Evolutionary conservation across 768 basidiomycete species (phyloP), one percentile per base, ranked within the genome.

Genomic region (Lactifluus echinatus): DNA sequence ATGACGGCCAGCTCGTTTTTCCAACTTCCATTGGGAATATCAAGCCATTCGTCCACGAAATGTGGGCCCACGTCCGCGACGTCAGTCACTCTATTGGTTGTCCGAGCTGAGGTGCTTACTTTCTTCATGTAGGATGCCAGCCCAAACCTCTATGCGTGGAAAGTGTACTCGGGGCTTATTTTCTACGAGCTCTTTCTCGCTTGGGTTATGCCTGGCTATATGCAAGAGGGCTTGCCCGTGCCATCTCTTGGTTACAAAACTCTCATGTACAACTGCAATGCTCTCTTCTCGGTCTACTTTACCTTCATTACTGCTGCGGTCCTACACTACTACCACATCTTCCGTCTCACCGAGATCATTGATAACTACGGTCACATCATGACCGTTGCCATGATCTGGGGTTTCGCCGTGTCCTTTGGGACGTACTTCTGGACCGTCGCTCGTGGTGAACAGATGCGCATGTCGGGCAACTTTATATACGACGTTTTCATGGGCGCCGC

Each of bases 241-340:
- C 90, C 94, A 11, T 97, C 94, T 0, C 80, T 96, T 56, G 81
- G 83, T 65, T 96, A 97, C 79, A 89, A 90, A 71, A 86, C 88
- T 19, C 80, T 98, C 67, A 86, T 81, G 74, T 98, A 98, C 79
- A 91, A 96, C 73, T 98, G 95, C 80, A 98, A 98, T 70, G 95
- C 93, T 17, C 77, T 94, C 44, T 75, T 76, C 56, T 93, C 83
- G 60, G 79, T 92, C 68, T 98, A 96, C 70, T 76, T 80, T 53
- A 93, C 93, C 44, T 75, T 94, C 67, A 69, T 81, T 65, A 85
- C 90, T 28, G 83, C 90, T 36, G 79, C 79, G 45, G 73, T 73
- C 48, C 80, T 97, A 15, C 93, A 96, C 69, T 82, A 79, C 73
- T 83, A 80, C 59, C 74, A 82, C 65, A 80, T 89, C 65, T 96